Evolutionary conservation across 768 basidiomycete genomes (phyloP).

Genomic region (Rhizopogon vulgaris): DNA sequence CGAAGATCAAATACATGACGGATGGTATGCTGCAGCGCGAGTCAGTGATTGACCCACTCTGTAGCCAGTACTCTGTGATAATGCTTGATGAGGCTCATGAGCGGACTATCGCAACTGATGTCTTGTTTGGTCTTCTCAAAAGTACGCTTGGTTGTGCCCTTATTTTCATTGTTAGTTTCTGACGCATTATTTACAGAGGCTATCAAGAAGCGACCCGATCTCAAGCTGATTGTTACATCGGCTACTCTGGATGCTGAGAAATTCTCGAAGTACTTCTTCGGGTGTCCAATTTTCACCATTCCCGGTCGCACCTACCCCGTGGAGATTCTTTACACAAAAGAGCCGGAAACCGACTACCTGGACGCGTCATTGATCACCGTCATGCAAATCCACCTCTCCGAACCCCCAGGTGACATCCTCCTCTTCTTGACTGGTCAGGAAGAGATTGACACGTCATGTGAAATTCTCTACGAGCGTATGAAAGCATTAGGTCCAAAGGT

Average conservation of each 20-base stretch:
- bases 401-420: constrained; percentile 93
- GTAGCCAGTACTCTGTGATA: constrained; percentile 87
- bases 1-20: constrained; percentile 99
- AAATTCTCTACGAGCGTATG: constrained; percentile 97
- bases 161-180: constrained; percentile 1
- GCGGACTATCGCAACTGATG: constrained; percentile 97
- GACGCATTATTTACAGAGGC: constrained; percentile 57
- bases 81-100: constrained; percentile 99
- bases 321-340: constrained; percentile 97
- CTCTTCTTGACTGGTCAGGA: constrained; percentile 98
- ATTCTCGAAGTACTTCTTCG: constrained; percentile 98
- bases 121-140: constrained; percentile 92
- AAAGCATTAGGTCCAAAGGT: constrained; percentile 98
- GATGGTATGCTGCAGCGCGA: constrained; percentile 99
- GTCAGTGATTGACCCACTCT: constrained; percentile 91
- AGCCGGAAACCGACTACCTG: constrained; percentile 95
- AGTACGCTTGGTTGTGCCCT: constrained; percentile 19
- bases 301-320: constrained; percentile 99
- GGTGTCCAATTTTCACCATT: constrained; percentile 98
- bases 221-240: constrained; percentile 97
- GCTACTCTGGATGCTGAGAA: constrained; percentile 99
- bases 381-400: constrained; percentile 98
- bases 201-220: constrained; percentile 87
- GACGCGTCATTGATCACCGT: constrained; percentile 98
- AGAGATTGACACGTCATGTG: constrained; percentile 96